Percentiles rank a stretch among this genome's conserved stretches.
Evolutionary conservation across 768 basidiomycete species (phyloP).

Genomic region (Gelatoporia subvermispora): DNA sequence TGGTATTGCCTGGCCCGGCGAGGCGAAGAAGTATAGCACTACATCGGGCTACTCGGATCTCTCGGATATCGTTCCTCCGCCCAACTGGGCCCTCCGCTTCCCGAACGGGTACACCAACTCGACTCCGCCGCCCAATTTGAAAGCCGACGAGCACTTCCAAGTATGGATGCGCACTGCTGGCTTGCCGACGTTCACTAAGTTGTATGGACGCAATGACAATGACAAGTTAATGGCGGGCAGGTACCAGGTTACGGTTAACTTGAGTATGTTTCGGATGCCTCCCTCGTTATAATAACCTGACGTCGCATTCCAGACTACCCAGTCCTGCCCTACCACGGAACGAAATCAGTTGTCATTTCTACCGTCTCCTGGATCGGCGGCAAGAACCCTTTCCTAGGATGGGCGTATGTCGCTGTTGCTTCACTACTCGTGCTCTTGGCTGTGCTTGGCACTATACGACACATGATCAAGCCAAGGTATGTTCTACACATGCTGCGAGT

Average conservation of each 20-base stretch:
- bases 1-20: conserved; percentile 95
- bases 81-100: conserved; percentile 79
- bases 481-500: conserved; percentile 9
- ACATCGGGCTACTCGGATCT: conserved; percentile 54
- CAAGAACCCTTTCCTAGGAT: conserved; percentile 96
- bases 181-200: conserved; percentile 92
- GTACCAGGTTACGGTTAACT: conserved; percentile 70
- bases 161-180: conserved; percentile 99
- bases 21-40: conserved; percentile 81
- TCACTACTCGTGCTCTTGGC: conserved; percentile 85
- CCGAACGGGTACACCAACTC: conserved; percentile 67
- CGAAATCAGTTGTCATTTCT: conserved; percentile 94
- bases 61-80: conserved; percentile 81
- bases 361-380: conserved; percentile 99
- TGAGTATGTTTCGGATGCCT: conserved; percentile 56
- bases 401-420: conserved; percentile 93
- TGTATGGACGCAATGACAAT: conserved; percentile 88
- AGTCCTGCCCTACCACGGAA: conserved; percentile 84
- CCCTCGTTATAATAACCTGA: background rate
- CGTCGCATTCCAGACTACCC: conserved; percentile 66
- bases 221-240: conserved; percentile 64
- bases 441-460: conserved; percentile 82
- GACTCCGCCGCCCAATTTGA: conserved; percentile 69
- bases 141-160: conserved; percentile 87
- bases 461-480: conserved; percentile 89